phyloP scores from a whole-genome alignment of 257 asterid species.

The Primulina eburnea region DNA sequence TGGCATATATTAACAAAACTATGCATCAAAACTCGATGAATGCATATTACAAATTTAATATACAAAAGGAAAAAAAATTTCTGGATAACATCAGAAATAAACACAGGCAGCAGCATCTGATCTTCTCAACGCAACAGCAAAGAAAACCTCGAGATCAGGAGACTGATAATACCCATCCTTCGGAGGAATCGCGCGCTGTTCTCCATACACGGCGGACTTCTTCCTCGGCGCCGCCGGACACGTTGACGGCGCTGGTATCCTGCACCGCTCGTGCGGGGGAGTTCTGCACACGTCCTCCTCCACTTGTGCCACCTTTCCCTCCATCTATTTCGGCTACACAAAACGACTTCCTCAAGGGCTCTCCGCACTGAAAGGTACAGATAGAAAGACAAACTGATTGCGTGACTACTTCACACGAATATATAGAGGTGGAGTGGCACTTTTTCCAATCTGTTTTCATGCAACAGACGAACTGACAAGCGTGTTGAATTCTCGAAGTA shows the following conservation, averaged over 20 bases:
- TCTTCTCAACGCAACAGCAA: constrained; percentile 12
- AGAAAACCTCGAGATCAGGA: constrained; percentile 29
- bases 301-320: constrained; percentile 4
- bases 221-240: constrained; percentile 28
- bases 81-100: background rate
- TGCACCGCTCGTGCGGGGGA: constrained; percentile 20
- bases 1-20: too few species aligned
- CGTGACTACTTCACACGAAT: background rate
- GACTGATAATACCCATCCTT: constrained; percentile 24
- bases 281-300: constrained; percentile 25
- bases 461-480: too few species aligned
- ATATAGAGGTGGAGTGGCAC: background rate
- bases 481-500: constrained; percentile 1
- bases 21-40: too few species aligned
- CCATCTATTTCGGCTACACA: background rate
- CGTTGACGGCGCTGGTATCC: constrained; percentile 20
- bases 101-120: background rate
- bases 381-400: background rate
- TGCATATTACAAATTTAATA: too few species aligned
- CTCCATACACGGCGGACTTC: constrained; percentile 5
- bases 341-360: too few species aligned
- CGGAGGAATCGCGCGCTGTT: background rate
- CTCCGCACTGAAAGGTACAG: too few species aligned
- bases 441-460: too few species aligned
- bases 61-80: too few species aligned